phyloP scores from a whole-genome alignment of 2,329 filamentous ascomycete species.

The Colletotrichum sp. region DNA sequence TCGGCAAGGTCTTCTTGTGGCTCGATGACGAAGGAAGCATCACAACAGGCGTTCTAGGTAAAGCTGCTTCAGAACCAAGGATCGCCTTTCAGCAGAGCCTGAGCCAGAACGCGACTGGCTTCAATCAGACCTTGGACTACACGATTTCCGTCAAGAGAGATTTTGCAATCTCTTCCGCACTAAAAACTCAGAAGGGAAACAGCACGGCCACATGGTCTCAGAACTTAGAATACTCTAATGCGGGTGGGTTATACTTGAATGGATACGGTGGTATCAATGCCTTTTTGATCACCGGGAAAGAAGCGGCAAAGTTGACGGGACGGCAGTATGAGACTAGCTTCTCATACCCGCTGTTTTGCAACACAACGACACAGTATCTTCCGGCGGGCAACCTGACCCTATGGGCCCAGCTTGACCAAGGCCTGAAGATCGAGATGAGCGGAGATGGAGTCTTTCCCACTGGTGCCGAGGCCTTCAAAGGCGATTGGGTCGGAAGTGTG shows the following conservation, averaged over 20 bases:
- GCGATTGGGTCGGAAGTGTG: constrained; percentile 23
- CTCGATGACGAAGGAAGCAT: constrained; percentile 55
- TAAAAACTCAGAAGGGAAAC: constrained; percentile 52
- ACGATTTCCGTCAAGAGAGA: constrained; percentile 58
- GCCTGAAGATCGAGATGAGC: constrained; percentile 36
- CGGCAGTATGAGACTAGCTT: constrained; percentile 44
- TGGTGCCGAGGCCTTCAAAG: constrained; percentile 60
- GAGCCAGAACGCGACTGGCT: constrained; percentile 51
- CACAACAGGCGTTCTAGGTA: constrained; percentile 52
- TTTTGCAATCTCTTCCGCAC: constrained; percentile 55
- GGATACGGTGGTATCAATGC: constrained; percentile 29
- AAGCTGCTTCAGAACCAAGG: constrained; percentile 38
- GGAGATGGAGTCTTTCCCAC: constrained; percentile 57
- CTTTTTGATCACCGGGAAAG: constrained; percentile 31
- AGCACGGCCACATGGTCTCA: constrained; percentile 59
- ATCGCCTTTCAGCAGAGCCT: constrained; percentile 54
- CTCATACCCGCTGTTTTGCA: constrained; percentile 63
- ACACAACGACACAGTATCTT: constrained; percentile 50
- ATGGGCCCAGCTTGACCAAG: constrained; percentile 45
- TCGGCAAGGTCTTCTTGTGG: constrained; percentile 82
- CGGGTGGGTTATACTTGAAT: constrained; percentile 38
- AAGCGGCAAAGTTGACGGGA: constrained; percentile 21
- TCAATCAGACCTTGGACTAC: constrained; percentile 65
- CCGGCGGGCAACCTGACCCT: constrained; percentile 49
- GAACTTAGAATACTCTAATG: constrained; percentile 57